Evolutionary conservation across 495 filamentous ascomycete species (phyloP).

Genomic region (Xylaria curta): DNA sequence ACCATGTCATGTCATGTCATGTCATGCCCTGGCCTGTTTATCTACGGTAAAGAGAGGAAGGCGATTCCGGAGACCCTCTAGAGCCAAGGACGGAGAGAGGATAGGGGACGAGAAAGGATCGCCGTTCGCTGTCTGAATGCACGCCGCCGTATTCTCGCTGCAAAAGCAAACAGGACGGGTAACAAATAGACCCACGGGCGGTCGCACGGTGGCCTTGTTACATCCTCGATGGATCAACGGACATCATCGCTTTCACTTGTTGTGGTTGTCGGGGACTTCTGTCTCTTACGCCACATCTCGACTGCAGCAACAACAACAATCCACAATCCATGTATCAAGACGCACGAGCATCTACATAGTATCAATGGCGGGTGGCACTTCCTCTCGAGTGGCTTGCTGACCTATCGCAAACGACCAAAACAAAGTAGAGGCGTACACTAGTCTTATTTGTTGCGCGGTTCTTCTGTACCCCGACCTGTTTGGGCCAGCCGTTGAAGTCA

Average conservation of each 20-base stretch:
- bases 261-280: slow-evolving; percentile 3
- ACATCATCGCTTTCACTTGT: slow-evolving; percentile 1
- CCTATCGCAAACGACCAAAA: not conserved
- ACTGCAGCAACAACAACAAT: not conserved
- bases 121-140: slow-evolving; percentile 9
- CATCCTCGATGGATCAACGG: slow-evolving; percentile 19
- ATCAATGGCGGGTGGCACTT: not conserved
- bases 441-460: slow-evolving; percentile 13
- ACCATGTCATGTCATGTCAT: not conserved
- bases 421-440: not conserved
- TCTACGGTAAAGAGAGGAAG: not conserved
- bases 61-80: slow-evolving; percentile 11
- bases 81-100: slow-evolving; percentile 3
- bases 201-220: slow-evolving; percentile 29
- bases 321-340: not conserved
- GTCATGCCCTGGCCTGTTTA: slow-evolving; percentile 1
- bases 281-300: slow-evolving; percentile 13
- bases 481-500: slow-evolving; percentile 21
- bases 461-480: slow-evolving; percentile 19
- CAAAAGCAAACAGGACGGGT: slow-evolving; percentile 17
- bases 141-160: slow-evolving; percentile 4
- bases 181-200: slow-evolving; percentile 9
- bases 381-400: slow-evolving; percentile 12
- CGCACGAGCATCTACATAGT: slow-evolving; percentile 7
- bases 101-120: not conserved